Percentiles rank a stretch among this genome's conserved stretches.
Evolutionary conservation across 2,329 filamentous ascomycete genomes (phyloP).

Genomic region (Arthrobotrys iridis): DNA sequence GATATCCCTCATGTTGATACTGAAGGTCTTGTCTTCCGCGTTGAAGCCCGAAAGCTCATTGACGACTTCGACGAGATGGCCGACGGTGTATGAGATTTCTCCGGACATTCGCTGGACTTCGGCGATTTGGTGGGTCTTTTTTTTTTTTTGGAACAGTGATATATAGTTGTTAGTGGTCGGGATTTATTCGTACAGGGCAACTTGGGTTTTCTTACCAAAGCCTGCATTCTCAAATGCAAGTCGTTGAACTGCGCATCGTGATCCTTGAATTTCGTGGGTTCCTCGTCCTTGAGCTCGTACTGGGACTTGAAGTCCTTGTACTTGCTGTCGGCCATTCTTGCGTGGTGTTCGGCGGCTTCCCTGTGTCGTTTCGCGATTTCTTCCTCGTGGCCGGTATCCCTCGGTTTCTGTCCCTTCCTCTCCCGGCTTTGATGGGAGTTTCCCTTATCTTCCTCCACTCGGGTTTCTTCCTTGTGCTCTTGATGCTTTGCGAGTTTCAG

Average conservation of each 20-base stretch:
- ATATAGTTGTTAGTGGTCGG: slow-evolving; percentile 70
- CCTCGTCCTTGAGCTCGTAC: slow-evolving; percentile 63
- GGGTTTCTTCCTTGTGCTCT: slow-evolving; percentile 59
- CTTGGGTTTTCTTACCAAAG: slow-evolving; percentile 62
- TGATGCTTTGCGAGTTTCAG: slow-evolving; percentile 71
- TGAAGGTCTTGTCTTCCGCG: neutral
- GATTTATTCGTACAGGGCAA: neutral
- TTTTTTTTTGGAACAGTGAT: slow-evolving; percentile 65
- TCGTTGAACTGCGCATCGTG: slow-evolving; percentile 77
- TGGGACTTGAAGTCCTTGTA: slow-evolving; percentile 56
- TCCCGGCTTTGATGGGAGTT: slow-evolving; percentile 49
- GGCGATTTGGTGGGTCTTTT: slow-evolving; percentile 57
- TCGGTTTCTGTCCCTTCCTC: slow-evolving; percentile 60
- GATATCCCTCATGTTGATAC: slow-evolving; percentile 19
- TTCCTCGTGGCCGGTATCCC: slow-evolving; percentile 28
- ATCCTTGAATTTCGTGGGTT: slow-evolving; percentile 63
- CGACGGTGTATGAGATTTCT: slow-evolving; percentile 27
- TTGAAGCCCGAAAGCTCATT: neutral
- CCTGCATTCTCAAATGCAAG: slow-evolving; percentile 83
- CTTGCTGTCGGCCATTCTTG: slow-evolving; percentile 64
- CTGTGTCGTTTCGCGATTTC: slow-evolving; percentile 59
- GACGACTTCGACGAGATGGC: neutral
- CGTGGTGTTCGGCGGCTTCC: slow-evolving; percentile 56
- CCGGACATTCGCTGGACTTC: slow-evolving; percentile 47
- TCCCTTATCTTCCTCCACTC: slow-evolving; percentile 52